phyloP scores from a whole-genome alignment of 2,329 filamentous ascomycete genomes.

The Cadophora sp. region DNA sequence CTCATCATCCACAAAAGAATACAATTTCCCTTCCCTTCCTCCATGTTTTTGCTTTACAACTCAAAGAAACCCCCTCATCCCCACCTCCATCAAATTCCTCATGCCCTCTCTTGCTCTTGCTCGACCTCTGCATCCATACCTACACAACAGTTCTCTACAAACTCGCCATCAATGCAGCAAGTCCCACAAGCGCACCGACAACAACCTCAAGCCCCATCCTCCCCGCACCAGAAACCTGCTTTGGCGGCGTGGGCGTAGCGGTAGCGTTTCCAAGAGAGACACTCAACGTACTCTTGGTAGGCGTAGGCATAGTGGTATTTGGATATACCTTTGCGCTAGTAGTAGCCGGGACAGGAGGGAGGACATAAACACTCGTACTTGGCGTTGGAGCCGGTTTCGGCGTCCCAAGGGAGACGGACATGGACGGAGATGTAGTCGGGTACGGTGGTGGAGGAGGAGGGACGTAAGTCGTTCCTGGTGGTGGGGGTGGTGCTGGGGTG shows the following conservation, averaged over 20 bases:
- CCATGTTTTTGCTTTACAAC: no score
- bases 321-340: background rate
- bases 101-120: no score
- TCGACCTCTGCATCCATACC: no score
- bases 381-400: background rate
- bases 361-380: background rate
- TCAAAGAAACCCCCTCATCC: background rate
- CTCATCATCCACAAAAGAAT: background rate
- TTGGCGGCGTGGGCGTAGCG: background rate
- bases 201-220: background rate
- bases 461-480: background rate
- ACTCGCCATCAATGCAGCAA: slow-evolving; percentile 7
- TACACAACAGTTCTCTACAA: no score
- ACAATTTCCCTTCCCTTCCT: background rate
- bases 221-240: background rate
- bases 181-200: background rate
- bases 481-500: background rate
- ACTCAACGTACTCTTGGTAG: background rate
- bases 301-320: background rate
- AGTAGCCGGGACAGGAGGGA: background rate
- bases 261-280: background rate
- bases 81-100: no score
- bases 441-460: background rate
- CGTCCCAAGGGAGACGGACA: background rate
- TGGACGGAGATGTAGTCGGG: background rate